Evolutionary conservation across 371 early-diverging fungal species (phyloP).

Genomic region (Mortierella sp.): DNA sequence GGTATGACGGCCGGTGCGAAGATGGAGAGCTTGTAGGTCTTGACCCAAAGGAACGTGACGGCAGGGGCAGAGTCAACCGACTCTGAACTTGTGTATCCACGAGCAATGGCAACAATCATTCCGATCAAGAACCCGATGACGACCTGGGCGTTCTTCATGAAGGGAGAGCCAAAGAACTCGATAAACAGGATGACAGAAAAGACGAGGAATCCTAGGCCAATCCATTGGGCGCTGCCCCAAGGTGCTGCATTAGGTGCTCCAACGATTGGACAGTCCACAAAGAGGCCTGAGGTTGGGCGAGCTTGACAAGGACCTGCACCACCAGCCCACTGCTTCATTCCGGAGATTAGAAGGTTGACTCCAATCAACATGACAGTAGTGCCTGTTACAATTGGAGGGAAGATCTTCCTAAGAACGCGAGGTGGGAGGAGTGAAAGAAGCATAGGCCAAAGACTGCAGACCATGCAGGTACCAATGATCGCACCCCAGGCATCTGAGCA

Average conservation of each 20-base stretch:
- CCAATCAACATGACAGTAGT: conserved; percentile 69
- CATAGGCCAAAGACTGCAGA: conserved; percentile 66
- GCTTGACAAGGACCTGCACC: conserved; percentile 59
- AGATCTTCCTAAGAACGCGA: conserved; percentile 61
- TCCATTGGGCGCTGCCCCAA: conserved; percentile 70
- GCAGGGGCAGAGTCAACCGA: conserved; percentile 64
- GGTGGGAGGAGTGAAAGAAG: conserved; percentile 67
- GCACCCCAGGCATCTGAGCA: conserved; percentile 71
- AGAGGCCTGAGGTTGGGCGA: conserved; percentile 63
- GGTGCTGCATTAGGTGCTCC: conserved; percentile 68
- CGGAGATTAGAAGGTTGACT: conserved; percentile 62
- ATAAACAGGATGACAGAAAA: conserved; percentile 68
- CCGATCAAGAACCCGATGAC: conserved; percentile 71
- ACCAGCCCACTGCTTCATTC: conserved; percentile 69
- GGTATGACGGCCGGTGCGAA: conserved; percentile 77
- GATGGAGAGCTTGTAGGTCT: conserved; percentile 65
- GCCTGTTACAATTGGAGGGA: conserved; percentile 72
- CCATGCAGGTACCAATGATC: conserved; percentile 67
- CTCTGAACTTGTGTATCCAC: conserved; percentile 63
- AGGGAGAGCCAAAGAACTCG: conserved; percentile 72
- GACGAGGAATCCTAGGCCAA: conserved; percentile 71
- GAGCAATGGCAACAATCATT: conserved; percentile 67
- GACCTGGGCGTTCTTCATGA: conserved; percentile 72
- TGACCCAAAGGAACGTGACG: conserved; percentile 68
- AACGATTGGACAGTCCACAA: conserved; percentile 62